These are phyloP conservation scores for Myxozyma kluyveri DNA, from an alignment of 805 yeast species.

Conservation along the genomic window DNA sequence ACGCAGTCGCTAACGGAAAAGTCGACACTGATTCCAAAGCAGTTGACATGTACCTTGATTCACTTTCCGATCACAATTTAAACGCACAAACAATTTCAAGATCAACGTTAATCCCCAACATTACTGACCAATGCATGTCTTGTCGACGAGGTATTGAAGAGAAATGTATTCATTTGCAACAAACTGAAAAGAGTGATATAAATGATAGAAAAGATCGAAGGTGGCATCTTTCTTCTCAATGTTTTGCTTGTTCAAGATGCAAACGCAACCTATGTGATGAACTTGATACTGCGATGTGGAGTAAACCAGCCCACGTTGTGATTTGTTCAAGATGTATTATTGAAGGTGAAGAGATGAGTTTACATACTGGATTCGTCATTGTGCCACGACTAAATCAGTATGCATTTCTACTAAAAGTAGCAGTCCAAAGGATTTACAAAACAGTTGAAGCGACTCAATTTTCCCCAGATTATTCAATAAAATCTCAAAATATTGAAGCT, in stretches of 20 bases:
- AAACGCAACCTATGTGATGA: constrained; percentile 43
- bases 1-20: constrained; percentile 64
- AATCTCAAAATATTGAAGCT: too few relatives aligned
- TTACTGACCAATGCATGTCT: constrained; percentile 64
- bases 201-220: constrained; percentile 46
- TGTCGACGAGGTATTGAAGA: constrained; percentile 83
- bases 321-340: constrained; percentile 64
- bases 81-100: constrained; percentile 15
- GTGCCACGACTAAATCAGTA: constrained; percentile 73
- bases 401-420: constrained; percentile 74
- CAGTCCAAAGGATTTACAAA: constrained; percentile 57
- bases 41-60: constrained; percentile 59
- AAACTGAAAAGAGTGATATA: background rate
- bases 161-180: constrained; percentile 12
- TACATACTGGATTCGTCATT: constrained; percentile 49
- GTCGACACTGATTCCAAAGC: constrained; percentile 57
- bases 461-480: too few relatives aligned
- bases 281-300: constrained; percentile 42
- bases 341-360: constrained; percentile 45
- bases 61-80: constrained; percentile 41
- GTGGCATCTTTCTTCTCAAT: constrained; percentile 67
- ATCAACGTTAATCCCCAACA: constrained; percentile 13
- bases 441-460: constrained; percentile 12
- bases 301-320: constrained; percentile 39
- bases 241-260: constrained; percentile 69